Conservation (phyloP, 352 stramenopile genomes). For the Phytopythium boreale region DNA sequence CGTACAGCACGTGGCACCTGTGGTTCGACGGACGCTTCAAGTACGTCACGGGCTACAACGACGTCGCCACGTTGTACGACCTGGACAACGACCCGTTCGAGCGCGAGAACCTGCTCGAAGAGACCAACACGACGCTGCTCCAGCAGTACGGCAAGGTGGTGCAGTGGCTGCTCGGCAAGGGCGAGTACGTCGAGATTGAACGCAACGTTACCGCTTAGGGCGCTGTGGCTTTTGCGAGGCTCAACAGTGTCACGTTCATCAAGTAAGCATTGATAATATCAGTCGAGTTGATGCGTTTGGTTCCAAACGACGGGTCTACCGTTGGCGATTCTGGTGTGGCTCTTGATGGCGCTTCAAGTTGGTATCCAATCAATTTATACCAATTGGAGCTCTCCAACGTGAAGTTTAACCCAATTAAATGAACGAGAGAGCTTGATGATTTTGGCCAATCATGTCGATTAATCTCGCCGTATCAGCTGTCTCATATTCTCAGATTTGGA, state of each 20-base stretch:
- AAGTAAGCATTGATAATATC: neutral
- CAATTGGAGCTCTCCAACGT: too few relatives aligned
- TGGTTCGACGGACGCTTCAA: constrained; percentile 36
- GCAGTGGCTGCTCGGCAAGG: constrained; percentile 28
- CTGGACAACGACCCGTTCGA: constrained; percentile 28
- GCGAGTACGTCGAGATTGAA: constrained; percentile 14
- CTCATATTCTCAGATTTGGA: too few relatives aligned
- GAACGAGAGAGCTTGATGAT: too few relatives aligned
- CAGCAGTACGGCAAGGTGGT: constrained; percentile 18
- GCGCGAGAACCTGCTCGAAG: constrained; percentile 20
- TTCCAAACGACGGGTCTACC: too few relatives aligned
- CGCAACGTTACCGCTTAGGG: neutral
- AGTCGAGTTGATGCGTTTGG: too few relatives aligned
- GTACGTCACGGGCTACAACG: constrained; percentile 27
- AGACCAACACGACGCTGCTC: constrained; percentile 17
- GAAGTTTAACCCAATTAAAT: too few relatives aligned
- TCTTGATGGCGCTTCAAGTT: too few relatives aligned
- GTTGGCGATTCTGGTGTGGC: too few relatives aligned
- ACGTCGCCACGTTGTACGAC: constrained; percentile 27
- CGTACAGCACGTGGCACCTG: constrained; percentile 24
- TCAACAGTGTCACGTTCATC: neutral
- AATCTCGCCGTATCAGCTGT: too few relatives aligned
- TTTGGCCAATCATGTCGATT: too few relatives aligned
- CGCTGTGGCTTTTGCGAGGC: neutral
- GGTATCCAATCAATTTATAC: too few relatives aligned